Base-by-base conservation (phyloP, 495 filamentous ascomycete genomes). In the Penicillium mononematosum region DNA sequence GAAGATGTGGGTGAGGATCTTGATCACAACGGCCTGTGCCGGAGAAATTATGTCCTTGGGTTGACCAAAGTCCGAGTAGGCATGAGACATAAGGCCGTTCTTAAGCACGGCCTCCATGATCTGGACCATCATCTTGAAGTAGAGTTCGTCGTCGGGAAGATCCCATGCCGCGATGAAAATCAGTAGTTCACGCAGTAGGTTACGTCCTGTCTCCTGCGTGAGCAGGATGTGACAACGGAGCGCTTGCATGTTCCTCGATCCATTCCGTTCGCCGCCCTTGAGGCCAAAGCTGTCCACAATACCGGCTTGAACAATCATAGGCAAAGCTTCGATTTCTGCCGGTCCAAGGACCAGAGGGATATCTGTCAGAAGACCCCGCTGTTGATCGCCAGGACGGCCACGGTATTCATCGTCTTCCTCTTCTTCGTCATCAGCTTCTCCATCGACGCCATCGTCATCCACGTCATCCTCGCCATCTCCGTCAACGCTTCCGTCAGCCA, bases 161-260 rank as follows among this genome's bases (percentile, higher is more conserved):
- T 97, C 92, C 92, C 92, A 97, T 14, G 94, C 91, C 14, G 92
- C 92, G 54, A 97, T 92, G 71, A 97, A 97, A 53, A 97, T 95
- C 22, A 97, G 78, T 50, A 97, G 83, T 63, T 97, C 92, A 44
- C 92, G 81, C 7, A 97, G 81, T 5, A 97, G 78, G 61, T 94
- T 96, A 42, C 89, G 84, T 16, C 92, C 92, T 55, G 88, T 90
- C 55, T 93, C 89, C 53, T 92, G 84, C 0, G 91, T 90, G 53
- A 97, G 76, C 36, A 97, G 80, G 54, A 96, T 89, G 60, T 95
- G 89, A 62, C 92, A 96, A 43, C 92, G 79, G 5, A 91, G 86
- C 39, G 88, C 86, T 67, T 96, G 89, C 70, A 93, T 85, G 65
- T 92, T 94, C 61, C 86, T 84, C 3, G 84, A 79, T 16, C 83